Evolutionary conservation across 2,329 filamentous ascomycete species (phyloP), one percentile per base, ranked within the genome.

Genomic region (Xenoacremonium recifei): DNA sequence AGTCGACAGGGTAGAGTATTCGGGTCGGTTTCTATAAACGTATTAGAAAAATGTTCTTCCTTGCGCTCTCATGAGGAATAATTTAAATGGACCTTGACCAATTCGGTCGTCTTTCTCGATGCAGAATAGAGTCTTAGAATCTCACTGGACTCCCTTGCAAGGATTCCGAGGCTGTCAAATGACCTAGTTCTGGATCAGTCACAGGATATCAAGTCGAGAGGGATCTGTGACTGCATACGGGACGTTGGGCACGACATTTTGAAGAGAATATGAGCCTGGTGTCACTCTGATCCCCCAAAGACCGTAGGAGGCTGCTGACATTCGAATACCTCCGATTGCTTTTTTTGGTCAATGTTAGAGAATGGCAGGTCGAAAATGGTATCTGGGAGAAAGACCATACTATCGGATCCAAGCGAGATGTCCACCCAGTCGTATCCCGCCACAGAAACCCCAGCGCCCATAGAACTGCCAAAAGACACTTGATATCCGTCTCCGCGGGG

Each of bases 401-500:
- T 48, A 16, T 53, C 53, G 3, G 42, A 49, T 10, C 43, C 52
- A 50, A 54, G 35, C 1, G 37, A 43, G 0, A 39, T 35, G 21
- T 74, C 71, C 0, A 74, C 56, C 71, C 71, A 74, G 10, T 62
- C 62, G 21, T 74, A 74, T 0, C 64, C 59, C 2, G 62, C 66
- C 1, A 71, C 46, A 1, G 65, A 62, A 0, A 65, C 67, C 5
- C 60, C 68, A 1, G 62, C 61, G 0, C 69, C 70, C 0, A 65
- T 61, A 0, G 67, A 77, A 1, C 73, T 77, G 2, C 68, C 71
- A 0, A 67, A 69, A 45, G 72, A 64, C 3, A 65, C 62, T 37
- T 71, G 66, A 29, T 75, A 76, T 0, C 71, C 69, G 42, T 78
- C 75, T 0, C 68, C 75, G 1, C 70, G 58, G 1, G 70, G 68